Evolutionary conservation across 768 basidiomycete species (phyloP), one percentile per base, ranked within the genome.

Genomic region (Mycena vitilis): DNA sequence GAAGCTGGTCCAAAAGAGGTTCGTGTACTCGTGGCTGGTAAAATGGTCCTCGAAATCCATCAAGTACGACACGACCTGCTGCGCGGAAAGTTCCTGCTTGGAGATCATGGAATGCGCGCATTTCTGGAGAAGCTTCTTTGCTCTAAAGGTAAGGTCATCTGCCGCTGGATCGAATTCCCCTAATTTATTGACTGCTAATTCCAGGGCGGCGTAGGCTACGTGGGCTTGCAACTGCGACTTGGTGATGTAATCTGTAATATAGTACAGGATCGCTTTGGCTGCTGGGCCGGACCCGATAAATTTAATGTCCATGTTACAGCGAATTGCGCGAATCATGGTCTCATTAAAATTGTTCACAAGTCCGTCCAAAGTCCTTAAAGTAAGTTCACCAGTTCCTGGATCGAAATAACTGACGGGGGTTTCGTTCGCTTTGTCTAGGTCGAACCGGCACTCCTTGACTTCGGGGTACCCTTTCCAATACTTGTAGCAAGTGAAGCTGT

Each of bases 171-270:
- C 52, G 40, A 40, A 62, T 37, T 63, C 58, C 15, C 66, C 73
- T 10, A 77, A 23, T 30, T 71, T 72, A 0, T 37, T 42, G 2
- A 71, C 64, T 2, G 70, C 70, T 11, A 45, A n/a, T 23, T 71
- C 44, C 0, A 74, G 25, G 0, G 75, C 74, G 2, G 62, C 62
- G 7, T 69, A 59, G 3, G 73, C 64, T 0, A 72, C 64, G 62
- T 78, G 69, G 0, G 70, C 40, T 8, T 71, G 67, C 6, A 79
- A 22, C 12, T 73, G 42, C 2, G 65, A 38, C 57, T 81, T 81
- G 0, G 78, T 81, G 6, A 81, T 79, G 52, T 81, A 81, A 42
- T 81, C 81, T 0, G 77, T 81, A 0, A 80, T 73, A 22, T 81
- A 81, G 49, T 72, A 80, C 0, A 81, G 56, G 0, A 78, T 49